Conservation (phyloP, 805 yeast species). For the Myxozyma mucilagina region DNA sequence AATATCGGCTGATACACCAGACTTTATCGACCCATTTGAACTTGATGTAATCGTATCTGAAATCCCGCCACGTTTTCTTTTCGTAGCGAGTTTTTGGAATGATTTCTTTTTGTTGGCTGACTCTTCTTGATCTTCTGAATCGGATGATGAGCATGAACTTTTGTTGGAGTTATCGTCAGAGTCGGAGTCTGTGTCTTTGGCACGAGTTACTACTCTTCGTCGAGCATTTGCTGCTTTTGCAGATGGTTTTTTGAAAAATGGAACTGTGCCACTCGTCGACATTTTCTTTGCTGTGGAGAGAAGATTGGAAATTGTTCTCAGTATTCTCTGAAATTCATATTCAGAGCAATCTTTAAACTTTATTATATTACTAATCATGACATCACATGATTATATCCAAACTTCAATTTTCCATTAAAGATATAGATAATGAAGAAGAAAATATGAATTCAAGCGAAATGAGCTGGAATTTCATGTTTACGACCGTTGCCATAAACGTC, state of each 20-base stretch:
- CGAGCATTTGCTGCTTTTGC: conserved; percentile 19
- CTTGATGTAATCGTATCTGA: conserved; percentile 20
- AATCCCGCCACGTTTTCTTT: conserved; percentile 17
- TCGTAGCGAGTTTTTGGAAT: conserved; percentile 3
- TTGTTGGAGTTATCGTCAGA: background rate
- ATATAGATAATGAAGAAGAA: too few species aligned
- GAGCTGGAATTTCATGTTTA: background rate
- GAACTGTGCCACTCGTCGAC: conserved; percentile 16
- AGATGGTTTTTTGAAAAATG: conserved; percentile 18
- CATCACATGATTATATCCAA: background rate
- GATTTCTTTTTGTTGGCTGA: background rate
- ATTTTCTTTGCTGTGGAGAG: background rate
- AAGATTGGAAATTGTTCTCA: background rate
- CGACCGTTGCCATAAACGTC: conserved; percentile 11
- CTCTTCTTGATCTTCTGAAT: background rate
- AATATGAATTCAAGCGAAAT: background rate
- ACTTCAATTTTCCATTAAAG: too few species aligned
- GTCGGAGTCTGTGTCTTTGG: background rate
- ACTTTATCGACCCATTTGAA: conserved; percentile 13
- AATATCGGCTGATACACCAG: conserved; percentile 11
- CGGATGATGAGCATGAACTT: background rate
- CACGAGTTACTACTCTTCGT: background rate
- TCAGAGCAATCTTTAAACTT: background rate
- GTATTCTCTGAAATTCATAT: background rate
- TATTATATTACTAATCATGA: background rate